A percentile compares a stretch with the other conserved stretches of the same genome.
Evolutionary conservation across 352 stramenopile genomes (phyloP).

Genomic region (Nothophytophthora sp.): DNA sequence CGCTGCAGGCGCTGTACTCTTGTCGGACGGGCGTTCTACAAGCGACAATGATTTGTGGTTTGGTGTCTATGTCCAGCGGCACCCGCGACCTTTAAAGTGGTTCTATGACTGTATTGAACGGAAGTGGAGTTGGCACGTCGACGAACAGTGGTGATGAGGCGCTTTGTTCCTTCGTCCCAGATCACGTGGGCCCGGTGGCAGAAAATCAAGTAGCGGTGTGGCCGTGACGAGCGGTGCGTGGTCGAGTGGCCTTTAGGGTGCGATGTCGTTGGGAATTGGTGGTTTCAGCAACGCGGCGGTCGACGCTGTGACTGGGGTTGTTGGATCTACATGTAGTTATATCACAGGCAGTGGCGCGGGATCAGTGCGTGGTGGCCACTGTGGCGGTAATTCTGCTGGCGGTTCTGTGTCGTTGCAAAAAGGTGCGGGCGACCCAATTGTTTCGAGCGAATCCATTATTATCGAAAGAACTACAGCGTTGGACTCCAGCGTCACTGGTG

Average conservation of each 20-base stretch:
- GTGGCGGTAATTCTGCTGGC: background rate
- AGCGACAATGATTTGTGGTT: constrained; percentile 13
- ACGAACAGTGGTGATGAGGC: constrained; percentile 12
- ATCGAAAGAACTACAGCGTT: background rate
- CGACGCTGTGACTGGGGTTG: background rate
- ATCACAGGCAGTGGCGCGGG: background rate
- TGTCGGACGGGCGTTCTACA: constrained; percentile 16
- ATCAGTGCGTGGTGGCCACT: background rate
- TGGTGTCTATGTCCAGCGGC: constrained; percentile 17
- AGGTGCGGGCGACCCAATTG: constrained; percentile 1
- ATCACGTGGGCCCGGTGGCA: too few species aligned
- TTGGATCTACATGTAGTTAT: background rate
- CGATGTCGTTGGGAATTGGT: constrained; percentile 10
- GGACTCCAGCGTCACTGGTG: background rate
- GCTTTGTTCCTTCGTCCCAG: too few species aligned
- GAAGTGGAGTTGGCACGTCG: constrained; percentile 2
- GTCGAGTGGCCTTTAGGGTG: constrained; percentile 11
- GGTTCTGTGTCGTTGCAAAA: constrained; percentile 6
- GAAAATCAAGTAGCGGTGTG: constrained; percentile 8
- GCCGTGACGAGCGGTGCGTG: constrained; percentile 5
- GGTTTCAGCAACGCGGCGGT: background rate
- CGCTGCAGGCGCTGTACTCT: constrained; percentile 16
- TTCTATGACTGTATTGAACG: constrained; percentile 11
- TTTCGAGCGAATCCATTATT: background rate
- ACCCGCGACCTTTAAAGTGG: constrained; percentile 1